Evolutionary conservation across 2,329 filamentous ascomycete species (phyloP).

Genomic region (Phialocephala sp.): DNA sequence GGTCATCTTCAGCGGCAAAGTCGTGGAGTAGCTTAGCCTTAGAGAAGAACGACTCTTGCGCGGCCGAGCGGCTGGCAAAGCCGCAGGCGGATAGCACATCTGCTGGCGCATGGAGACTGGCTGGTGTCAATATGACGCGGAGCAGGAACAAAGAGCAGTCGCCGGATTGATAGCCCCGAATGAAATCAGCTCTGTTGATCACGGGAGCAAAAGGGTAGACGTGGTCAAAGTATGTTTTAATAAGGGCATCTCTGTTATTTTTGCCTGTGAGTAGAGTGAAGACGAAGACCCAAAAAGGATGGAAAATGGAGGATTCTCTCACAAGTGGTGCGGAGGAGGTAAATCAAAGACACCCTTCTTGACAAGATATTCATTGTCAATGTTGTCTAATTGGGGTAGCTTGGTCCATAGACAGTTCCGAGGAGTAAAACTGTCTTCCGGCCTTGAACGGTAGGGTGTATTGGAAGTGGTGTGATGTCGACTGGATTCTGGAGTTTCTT

Average conservation of each 20-base stretch:
- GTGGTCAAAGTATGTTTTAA: slow-evolving; percentile 19
- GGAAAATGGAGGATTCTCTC: slow-evolving; percentile 14
- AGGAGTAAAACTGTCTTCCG: slow-evolving; percentile 19
- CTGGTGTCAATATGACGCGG: slow-evolving; percentile 17
- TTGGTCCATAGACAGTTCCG: slow-evolving; percentile 18
- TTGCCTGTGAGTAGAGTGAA: slow-evolving; percentile 16
- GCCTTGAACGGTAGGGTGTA: slow-evolving; percentile 11
- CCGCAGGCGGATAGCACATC: slow-evolving; percentile 20
- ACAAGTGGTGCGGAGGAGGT: slow-evolving; percentile 18
- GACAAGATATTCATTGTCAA: slow-evolving; percentile 21
- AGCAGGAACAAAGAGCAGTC: slow-evolving; percentile 20
- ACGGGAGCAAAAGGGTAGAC: slow-evolving; percentile 19
- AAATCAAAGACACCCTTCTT: slow-evolving; percentile 22
- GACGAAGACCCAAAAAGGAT: slow-evolving; percentile 18
- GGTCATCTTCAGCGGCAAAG: slow-evolving; percentile 18
- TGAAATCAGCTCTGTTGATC: slow-evolving; percentile 20
- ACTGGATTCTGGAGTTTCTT: slow-evolving; percentile 19
- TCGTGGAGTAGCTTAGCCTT: slow-evolving; percentile 20
- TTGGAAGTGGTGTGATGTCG: slow-evolving; percentile 16
- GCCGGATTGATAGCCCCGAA: slow-evolving; percentile 19
- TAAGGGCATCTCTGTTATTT: slow-evolving; percentile 17
- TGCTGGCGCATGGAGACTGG: slow-evolving; percentile 17
- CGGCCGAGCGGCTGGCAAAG: slow-evolving; percentile 17
- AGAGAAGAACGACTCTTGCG: slow-evolving; percentile 22
- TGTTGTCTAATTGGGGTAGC: slow-evolving; percentile 18